A percentile compares a stretch with the other conserved stretches of the same genome.
Evolutionary conservation across 495 filamentous ascomycete genomes (phyloP).

Genomic region (Hamigera avellanea): DNA sequence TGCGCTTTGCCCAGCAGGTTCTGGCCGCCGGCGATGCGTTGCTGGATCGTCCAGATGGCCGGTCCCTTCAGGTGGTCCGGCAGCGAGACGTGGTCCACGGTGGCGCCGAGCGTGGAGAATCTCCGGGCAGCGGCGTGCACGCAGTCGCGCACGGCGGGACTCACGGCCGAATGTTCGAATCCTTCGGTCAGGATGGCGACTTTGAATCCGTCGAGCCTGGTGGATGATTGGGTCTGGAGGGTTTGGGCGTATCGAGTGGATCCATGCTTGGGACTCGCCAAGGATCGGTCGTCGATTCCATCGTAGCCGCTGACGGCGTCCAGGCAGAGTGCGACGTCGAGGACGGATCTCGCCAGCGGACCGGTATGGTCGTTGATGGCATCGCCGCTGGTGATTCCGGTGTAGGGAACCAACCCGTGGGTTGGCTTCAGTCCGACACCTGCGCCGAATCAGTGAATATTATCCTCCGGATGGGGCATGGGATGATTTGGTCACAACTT

Average conservation of each 20-base stretch:
- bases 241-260: constrained; percentile 28
- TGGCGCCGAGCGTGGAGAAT: constrained; percentile 38
- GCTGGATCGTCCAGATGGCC: too few relatives aligned
- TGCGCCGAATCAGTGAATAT: too few relatives aligned
- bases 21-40: too few relatives aligned
- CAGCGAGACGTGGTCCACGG: constrained; percentile 39
- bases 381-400: constrained; percentile 33
- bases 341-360: constrained; percentile 35
- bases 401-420: constrained; percentile 41
- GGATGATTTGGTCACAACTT: too few relatives aligned
- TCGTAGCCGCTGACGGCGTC: constrained; percentile 44
- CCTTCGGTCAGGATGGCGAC: constrained; percentile 43
- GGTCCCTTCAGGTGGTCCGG: too few relatives aligned
- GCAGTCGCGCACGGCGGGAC: constrained; percentile 25
- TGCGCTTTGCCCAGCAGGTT: too few relatives aligned
- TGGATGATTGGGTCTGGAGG: constrained; percentile 10
- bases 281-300: constrained; percentile 42
- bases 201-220: constrained; percentile 34
- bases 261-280: constrained; percentile 31
- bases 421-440: constrained; percentile 40
- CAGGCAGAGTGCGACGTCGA: constrained; percentile 39
- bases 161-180: constrained; percentile 29
- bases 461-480: too few relatives aligned
- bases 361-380: constrained; percentile 36
- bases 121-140: constrained; percentile 33